Evolutionary conservation across 805 yeast genomes (phyloP).

Genomic region (Nakazawaea holstii): DNA sequence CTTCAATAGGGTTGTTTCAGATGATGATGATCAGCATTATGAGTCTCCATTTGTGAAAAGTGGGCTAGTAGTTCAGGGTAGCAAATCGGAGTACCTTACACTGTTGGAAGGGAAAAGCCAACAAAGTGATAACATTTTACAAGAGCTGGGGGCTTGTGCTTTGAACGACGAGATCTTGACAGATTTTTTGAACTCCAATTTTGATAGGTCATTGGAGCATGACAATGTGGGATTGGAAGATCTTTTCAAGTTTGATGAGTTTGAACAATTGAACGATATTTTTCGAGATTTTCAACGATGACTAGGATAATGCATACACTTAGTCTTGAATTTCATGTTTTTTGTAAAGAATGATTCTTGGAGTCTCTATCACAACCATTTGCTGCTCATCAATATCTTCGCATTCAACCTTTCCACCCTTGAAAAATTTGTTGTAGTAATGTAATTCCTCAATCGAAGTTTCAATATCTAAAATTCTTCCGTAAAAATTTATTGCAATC

Average conservation of each 20-base stretch:
- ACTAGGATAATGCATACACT: too few species aligned
- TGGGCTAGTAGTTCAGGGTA: not conserved
- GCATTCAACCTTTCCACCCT: not conserved
- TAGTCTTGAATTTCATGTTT: not conserved
- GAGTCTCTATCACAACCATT: not conserved
- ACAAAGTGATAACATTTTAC: not conserved
- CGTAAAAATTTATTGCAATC: not conserved
- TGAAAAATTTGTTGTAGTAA: not conserved
- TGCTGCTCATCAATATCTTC: too few species aligned
- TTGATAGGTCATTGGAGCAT: not conserved
- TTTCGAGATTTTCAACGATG: not conserved
- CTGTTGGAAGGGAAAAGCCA: not conserved
- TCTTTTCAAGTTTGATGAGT: constrained; percentile 3
- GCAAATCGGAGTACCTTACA: not conserved
- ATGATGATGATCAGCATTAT: not conserved
- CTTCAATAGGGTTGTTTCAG: not conserved
- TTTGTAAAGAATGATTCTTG: not conserved
- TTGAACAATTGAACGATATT: constrained; percentile 3
- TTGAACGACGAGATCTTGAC: constrained; percentile 6
- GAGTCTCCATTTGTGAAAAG: not conserved
- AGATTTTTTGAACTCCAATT: constrained; percentile 6
- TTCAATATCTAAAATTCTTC: not conserved
- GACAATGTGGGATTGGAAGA: not conserved
- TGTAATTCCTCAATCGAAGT: not conserved
- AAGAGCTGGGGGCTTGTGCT: not conserved